Percentiles rank a stretch among this genome's conserved stretches.
Conservation (phyloP, 192 early-diverging fungal genomes). For the Paraglomus brasilianum region DNA sequence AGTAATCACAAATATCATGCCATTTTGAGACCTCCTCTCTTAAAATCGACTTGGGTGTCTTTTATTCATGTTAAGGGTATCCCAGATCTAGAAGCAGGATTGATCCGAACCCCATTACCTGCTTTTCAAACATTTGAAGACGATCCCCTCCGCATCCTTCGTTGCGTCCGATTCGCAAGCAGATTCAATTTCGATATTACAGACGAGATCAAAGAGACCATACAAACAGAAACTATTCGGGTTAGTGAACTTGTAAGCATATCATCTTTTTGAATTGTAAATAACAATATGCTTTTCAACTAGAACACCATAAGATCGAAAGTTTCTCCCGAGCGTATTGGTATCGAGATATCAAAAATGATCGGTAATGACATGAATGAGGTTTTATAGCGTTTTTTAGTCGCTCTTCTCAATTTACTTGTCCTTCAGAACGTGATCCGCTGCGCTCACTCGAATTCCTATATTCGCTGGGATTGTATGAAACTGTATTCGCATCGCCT, state of each 20-base stretch:
- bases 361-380: slow-evolving; percentile 34
- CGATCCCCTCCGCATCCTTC: slow-evolving; percentile 92
- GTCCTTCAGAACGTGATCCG: slow-evolving; percentile 36
- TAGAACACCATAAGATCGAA: slow-evolving; percentile 70
- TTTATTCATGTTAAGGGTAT: slow-evolving; percentile 51
- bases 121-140: slow-evolving; percentile 89
- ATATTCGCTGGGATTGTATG: slow-evolving; percentile 42
- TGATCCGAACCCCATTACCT: slow-evolving; percentile 88
- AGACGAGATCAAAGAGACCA: slow-evolving; percentile 60
- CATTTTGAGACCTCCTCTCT: neutral
- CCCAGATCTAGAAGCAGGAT: slow-evolving; percentile 64
- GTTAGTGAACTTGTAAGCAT: slow-evolving; percentile 25
- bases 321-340: slow-evolving; percentile 90
- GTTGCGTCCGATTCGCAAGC: slow-evolving; percentile 93
- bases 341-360: slow-evolving; percentile 94
- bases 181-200: slow-evolving; percentile 81
- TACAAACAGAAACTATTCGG: slow-evolving; percentile 54
- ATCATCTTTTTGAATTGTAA: slow-evolving; percentile 2
- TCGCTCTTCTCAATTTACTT: no score
- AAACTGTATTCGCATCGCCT: slow-evolving; percentile 49
- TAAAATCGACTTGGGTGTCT: neutral
- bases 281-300: neutral
- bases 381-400: no score
- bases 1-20: neutral
- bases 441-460: slow-evolving; percentile 41